These are phyloP conservation scores for Nicotiana paniculata DNA, from an alignment of 257 asterid genomes.

Conservation along the genomic window DNA sequence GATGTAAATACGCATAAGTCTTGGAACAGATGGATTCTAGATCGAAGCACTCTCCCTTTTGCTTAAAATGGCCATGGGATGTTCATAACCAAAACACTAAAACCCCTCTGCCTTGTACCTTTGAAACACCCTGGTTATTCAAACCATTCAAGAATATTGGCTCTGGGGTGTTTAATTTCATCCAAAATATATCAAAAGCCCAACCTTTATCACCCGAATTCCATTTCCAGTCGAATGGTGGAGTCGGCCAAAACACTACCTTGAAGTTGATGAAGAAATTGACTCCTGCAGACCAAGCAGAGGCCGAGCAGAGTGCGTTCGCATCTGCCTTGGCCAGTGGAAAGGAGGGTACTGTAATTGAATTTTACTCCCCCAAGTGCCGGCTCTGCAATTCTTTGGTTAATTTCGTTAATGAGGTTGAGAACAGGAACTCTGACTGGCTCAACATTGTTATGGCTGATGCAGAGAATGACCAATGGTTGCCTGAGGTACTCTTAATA, in stretches of 20 bases:
- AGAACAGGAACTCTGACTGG: slow-evolving; percentile 62
- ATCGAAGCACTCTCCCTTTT: slow-evolving; percentile 41
- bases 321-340: slow-evolving; percentile 61
- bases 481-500: slow-evolving; percentile 60
- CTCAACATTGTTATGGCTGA: slow-evolving; percentile 74
- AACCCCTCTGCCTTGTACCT: slow-evolving; percentile 36
- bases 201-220: slow-evolving; percentile 9
- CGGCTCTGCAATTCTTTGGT: slow-evolving; percentile 71
- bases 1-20: background rate
- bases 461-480: slow-evolving; percentile 69
- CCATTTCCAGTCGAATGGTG: slow-evolving; percentile 4
- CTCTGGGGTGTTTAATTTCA: slow-evolving; percentile 32
- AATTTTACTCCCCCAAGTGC: slow-evolving; percentile 84
- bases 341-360: slow-evolving; percentile 66
- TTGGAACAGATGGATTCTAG: slow-evolving; percentile 29
- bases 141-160: slow-evolving; percentile 46
- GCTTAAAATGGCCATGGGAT: slow-evolving; percentile 81
- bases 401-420: slow-evolving; percentile 54
- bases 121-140: slow-evolving; percentile 68
- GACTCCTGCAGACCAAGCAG: slow-evolving; percentile 54
- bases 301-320: slow-evolving; percentile 71
- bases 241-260: background rate
- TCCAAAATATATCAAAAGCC: slow-evolving; percentile 27
- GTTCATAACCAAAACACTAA: slow-evolving; percentile 15
- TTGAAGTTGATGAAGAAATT: slow-evolving; percentile 18